Percentiles rank a stretch among this genome's conserved stretches.
Evolutionary conservation across 371 early-diverging fungal genomes (phyloP).

Genomic region (Mucor sp.): DNA sequence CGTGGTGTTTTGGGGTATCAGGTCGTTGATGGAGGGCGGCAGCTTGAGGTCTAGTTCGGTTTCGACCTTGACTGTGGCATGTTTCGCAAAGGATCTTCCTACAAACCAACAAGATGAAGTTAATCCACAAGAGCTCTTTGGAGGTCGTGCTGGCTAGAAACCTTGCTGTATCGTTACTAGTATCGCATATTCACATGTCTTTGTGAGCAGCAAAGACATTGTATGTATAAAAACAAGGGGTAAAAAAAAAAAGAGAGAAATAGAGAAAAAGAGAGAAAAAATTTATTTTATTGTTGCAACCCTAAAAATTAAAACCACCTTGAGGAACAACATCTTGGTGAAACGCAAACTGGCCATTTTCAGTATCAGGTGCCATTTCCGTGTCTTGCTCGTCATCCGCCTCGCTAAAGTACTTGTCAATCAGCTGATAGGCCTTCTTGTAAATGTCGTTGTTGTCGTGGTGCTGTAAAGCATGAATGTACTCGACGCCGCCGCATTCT

Average conservation of each 20-base stretch:
- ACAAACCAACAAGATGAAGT: neutral
- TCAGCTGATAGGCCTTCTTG: conserved; percentile 88
- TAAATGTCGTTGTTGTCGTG: conserved; percentile 95
- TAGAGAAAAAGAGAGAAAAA: neutral
- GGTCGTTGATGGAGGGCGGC: conserved; percentile 46
- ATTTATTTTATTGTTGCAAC: neutral
- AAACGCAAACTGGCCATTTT: conserved; percentile 65
- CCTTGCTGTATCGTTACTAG: conserved; percentile 51
- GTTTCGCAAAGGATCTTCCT: conserved; percentile 31
- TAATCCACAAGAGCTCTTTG: neutral
- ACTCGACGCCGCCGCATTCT: conserved; percentile 91
- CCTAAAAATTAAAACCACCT: conserved; percentile 72
- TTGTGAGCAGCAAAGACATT: conserved; percentile 50
- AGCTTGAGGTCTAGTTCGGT: conserved; percentile 45
- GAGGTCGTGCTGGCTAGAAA: no score
- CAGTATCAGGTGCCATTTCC: conserved; percentile 49
- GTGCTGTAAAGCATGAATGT: conserved; percentile 86
- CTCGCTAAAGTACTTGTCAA: conserved; percentile 93
- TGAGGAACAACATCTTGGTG: conserved; percentile 62
- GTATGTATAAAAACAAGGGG: neutral
- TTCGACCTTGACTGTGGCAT: conserved; percentile 24
- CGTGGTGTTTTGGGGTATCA: conserved; percentile 45
- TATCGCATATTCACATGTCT: conserved; percentile 53
- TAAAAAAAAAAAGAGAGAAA: conserved; percentile 3
- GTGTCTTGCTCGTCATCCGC: conserved; percentile 73